Evolutionary conservation across 2,329 filamentous ascomycete genomes (phyloP).

Genomic region (Cladosporium colombiae): DNA sequence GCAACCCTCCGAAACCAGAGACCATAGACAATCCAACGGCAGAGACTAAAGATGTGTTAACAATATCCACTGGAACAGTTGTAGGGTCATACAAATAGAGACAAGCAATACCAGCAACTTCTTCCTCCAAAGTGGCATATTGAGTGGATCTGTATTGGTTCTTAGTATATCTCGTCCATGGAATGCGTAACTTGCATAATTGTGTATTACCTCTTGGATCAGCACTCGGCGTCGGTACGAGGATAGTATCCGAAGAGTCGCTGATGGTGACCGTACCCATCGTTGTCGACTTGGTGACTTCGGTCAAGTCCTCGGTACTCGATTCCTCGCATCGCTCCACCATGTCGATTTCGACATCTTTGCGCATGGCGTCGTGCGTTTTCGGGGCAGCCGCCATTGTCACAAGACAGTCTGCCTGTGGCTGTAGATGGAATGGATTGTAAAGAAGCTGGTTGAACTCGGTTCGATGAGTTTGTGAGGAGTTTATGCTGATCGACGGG

Average conservation of each 20-base stretch:
- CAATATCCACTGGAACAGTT: conserved; percentile 2
- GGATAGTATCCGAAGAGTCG: conserved; percentile 31
- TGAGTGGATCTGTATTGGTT: conserved; percentile 33
- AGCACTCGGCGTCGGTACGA: conserved; percentile 35
- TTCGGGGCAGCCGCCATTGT: background rate
- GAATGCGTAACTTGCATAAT: background rate
- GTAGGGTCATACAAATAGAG: conserved; percentile 30
- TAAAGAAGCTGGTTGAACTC: background rate
- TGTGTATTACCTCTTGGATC: conserved; percentile 34
- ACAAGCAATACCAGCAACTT: conserved; percentile 33
- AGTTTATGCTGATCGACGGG: background rate
- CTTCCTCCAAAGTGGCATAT: conserved; percentile 35
- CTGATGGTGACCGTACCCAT: conserved; percentile 38
- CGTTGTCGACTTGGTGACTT: conserved; percentile 6
- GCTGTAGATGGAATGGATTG: background rate
- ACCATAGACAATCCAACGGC: conserved; percentile 43
- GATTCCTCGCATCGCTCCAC: conserved; percentile 7
- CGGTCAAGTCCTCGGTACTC: background rate
- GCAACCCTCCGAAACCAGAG: conserved; percentile 45
- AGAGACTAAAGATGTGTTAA: conserved; percentile 37
- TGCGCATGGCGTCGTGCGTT: background rate
- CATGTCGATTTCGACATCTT: conserved; percentile 12
- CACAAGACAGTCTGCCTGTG: background rate
- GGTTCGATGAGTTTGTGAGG: background rate
- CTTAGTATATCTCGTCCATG: background rate